These are phyloP conservation scores for Penicillium manginii DNA, from an alignment of 495 filamentous ascomycete genomes.

Conservation along the genomic window DNA sequence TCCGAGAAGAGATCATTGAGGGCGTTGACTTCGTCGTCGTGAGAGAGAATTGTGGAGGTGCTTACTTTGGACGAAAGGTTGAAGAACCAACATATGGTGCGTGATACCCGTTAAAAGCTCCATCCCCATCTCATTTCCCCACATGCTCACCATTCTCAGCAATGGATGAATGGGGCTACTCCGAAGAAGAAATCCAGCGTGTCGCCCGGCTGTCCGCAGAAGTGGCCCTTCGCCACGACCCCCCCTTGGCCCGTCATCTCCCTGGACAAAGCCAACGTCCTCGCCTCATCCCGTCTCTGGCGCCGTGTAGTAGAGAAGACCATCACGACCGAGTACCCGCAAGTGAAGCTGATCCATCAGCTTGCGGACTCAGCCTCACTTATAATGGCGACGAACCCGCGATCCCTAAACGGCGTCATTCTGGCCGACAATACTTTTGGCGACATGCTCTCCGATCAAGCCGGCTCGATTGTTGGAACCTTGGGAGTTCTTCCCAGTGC, in stretches of 20 bases:
- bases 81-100: conserved; percentile 49
- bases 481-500: conserved; percentile 55
- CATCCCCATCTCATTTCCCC: background rate
- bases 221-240: conserved; percentile 47
- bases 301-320: conserved; percentile 47
- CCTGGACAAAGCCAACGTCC: conserved; percentile 56
- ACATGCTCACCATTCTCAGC: conserved; percentile 22
- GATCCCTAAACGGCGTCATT: conserved; percentile 52
- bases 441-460: conserved; percentile 56
- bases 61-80: conserved; percentile 55
- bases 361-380: conserved; percentile 54
- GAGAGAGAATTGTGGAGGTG: conserved; percentile 56
- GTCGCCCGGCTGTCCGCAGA: conserved; percentile 51
- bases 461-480: conserved; percentile 51
- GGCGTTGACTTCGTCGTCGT: conserved; percentile 56
- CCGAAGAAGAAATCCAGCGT: conserved; percentile 49
- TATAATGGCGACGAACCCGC: conserved; percentile 53
- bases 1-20: conserved; percentile 47
- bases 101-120: background rate
- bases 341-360: conserved; percentile 50
- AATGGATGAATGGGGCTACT: conserved; percentile 55
- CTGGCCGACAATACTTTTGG: conserved; percentile 57
- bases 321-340: conserved; percentile 51
- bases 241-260: conserved; percentile 51
- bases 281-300: conserved; percentile 55